A percentile compares a stretch with the other conserved stretches of the same genome.
These are phyloP conservation scores for Geosmithia morbida DNA, from an alignment of 2,329 filamentous ascomycete genomes.

Conservation along the genomic window DNA sequence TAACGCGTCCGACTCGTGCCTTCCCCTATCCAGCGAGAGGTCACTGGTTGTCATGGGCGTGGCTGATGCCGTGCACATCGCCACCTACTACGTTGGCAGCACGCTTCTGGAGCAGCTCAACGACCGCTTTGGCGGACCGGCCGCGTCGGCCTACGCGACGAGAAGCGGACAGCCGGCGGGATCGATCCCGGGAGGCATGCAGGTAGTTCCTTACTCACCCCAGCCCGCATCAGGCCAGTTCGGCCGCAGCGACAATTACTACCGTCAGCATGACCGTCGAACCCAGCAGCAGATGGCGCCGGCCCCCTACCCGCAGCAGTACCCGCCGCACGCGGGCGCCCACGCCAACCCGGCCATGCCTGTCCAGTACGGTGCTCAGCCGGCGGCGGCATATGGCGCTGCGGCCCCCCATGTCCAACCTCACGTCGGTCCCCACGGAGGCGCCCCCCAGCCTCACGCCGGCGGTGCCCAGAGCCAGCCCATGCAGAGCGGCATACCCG, in stretches of 20 bases:
- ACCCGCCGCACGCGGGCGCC: slow-evolving; percentile 43
- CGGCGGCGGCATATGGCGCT: slow-evolving; percentile 40
- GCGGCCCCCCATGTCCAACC: slow-evolving; percentile 65
- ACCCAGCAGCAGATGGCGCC: slow-evolving; percentile 25
- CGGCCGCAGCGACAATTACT: slow-evolving; percentile 77
- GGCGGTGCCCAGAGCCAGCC: slow-evolving; percentile 62
- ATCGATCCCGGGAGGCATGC: slow-evolving; percentile 92
- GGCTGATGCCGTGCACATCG: slow-evolving; percentile 95
- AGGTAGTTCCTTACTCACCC: slow-evolving; percentile 95
- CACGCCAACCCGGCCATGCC: slow-evolving; percentile 49
- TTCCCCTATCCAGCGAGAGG: slow-evolving; percentile 89
- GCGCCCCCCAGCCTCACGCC: slow-evolving; percentile 38
- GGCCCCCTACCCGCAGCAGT: slow-evolving; percentile 56
- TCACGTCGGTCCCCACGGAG: slow-evolving; percentile 44
- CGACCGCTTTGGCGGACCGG: slow-evolving; percentile 88
- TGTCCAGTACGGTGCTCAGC: slow-evolving; percentile 68
- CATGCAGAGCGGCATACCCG: slow-evolving; percentile 48
- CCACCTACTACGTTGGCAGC: slow-evolving; percentile 95
- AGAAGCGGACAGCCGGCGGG: slow-evolving; percentile 86
- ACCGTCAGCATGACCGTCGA: slow-evolving; percentile 56
- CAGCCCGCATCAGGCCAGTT: slow-evolving; percentile 88
- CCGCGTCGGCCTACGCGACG: slow-evolving; percentile 94
- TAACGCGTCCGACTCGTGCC: slow-evolving; percentile 88
- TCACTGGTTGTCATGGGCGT: slow-evolving; percentile 98
- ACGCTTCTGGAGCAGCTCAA: slow-evolving; percentile 97